Conservation (phyloP, 306 rosid genomes). For the Biancaea sappan region DNA sequence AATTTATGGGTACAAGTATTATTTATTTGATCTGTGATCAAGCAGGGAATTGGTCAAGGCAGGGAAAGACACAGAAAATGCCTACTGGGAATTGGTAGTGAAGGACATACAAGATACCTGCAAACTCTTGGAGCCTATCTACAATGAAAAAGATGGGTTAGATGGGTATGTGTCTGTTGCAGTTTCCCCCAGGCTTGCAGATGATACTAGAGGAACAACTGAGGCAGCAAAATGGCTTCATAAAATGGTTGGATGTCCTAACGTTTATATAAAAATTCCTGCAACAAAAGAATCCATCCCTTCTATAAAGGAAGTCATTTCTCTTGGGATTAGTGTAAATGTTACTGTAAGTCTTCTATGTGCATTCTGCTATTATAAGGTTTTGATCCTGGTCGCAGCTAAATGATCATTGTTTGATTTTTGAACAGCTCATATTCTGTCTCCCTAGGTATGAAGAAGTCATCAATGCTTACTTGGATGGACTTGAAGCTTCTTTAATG, state of each 20-base stretch:
- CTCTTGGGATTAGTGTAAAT: constrained; percentile 87
- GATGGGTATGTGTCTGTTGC: constrained; percentile 89
- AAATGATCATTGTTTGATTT: constrained; percentile 25
- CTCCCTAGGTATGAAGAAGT: constrained; percentile 81
- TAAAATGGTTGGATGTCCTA: constrained; percentile 67
- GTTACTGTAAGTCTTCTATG: constrained; percentile 71
- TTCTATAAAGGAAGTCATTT: constrained; percentile 79
- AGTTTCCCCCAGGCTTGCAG: constrained; percentile 82
- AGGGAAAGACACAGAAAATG: constrained; percentile 80
- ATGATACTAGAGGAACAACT: constrained; percentile 74
- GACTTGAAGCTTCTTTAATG: constrained; percentile 79
- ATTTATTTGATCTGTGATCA: constrained; percentile 29
- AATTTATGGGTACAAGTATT: neutral
- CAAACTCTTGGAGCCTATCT: constrained; percentile 79
- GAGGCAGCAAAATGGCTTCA: constrained; percentile 89
- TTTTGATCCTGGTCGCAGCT: constrained; percentile 1
- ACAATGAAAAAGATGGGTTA: constrained; percentile 62
- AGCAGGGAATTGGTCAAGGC: constrained; percentile 64
- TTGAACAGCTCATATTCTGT: constrained; percentile 80
- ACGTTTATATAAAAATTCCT: constrained; percentile 85
- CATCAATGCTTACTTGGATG: constrained; percentile 87
- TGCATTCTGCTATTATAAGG: constrained; percentile 5
- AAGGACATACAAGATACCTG: constrained; percentile 91
- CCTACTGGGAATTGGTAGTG: constrained; percentile 90
- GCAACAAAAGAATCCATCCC: constrained; percentile 81